A percentile compares a stretch with the other conserved stretches of the same genome.
phyloP scores from a whole-genome alignment of 1,284 basidiomycete species.

The Abortiporus biennis region DNA sequence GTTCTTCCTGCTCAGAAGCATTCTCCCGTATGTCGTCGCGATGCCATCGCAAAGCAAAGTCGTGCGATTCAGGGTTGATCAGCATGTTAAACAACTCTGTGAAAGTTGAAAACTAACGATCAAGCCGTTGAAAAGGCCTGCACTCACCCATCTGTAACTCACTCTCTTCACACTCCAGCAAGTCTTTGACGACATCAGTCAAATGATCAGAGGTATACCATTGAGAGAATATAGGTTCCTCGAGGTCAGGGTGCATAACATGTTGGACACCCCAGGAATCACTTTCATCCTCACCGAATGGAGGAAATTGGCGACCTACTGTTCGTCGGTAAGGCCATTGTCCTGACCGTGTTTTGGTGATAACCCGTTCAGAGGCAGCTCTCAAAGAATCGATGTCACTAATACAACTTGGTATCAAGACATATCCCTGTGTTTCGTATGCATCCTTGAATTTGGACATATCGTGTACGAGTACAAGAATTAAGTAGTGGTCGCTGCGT shows the following conservation, averaged over 20 bases:
- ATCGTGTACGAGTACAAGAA: no score
- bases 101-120: background rate
- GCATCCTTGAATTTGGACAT: conserved; percentile 2
- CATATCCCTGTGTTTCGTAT: conserved; percentile 68
- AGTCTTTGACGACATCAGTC: conserved; percentile 37
- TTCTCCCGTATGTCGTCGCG: conserved; percentile 70
- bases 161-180: conserved; percentile 53
- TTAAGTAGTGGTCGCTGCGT: no score
- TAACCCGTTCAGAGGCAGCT: conserved; percentile 46
- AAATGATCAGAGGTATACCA: conserved; percentile 67
- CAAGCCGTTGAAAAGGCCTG: background rate
- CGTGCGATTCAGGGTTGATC: conserved; percentile 62
- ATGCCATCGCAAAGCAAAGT: conserved; percentile 81
- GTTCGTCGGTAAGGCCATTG: conserved; percentile 66
- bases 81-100: conserved; percentile 77
- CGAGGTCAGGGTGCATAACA: conserved; percentile 71
- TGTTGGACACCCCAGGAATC: conserved; percentile 83
- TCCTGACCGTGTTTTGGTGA: conserved; percentile 54
- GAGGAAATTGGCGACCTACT: conserved; percentile 81
- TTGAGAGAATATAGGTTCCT: conserved; percentile 49
- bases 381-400: conserved; percentile 35
- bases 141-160: conserved; percentile 68
- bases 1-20: conserved; percentile 63
- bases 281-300: conserved; percentile 48
- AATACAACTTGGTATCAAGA: conserved; percentile 62